Evolutionary conservation across 768 basidiomycete species (phyloP).

Genomic region (Polyporus arcularius): DNA sequence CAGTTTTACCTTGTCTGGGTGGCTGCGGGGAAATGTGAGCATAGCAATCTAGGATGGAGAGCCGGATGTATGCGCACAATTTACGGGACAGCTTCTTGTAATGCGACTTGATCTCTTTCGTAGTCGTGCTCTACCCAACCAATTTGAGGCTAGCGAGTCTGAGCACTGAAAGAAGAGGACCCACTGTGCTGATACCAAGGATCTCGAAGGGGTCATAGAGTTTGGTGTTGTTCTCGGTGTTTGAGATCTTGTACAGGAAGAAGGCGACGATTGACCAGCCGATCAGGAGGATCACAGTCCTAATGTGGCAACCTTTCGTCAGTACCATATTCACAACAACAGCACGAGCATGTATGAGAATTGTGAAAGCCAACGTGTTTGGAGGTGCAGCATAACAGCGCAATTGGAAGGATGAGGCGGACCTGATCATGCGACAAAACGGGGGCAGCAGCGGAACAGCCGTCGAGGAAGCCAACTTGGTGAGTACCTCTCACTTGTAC

Average conservation of each 20-base stretch:
- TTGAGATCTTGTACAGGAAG: conserved; percentile 65
- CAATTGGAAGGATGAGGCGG: too few relatives aligned
- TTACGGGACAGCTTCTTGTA: conserved; percentile 89
- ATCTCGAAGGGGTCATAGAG: conserved; percentile 96
- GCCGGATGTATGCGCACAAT: conserved; percentile 55
- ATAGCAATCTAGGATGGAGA: neutral
- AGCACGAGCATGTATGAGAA: neutral
- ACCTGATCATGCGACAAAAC: too few relatives aligned
- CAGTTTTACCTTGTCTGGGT: conserved; percentile 94
- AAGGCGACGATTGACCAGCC: conserved; percentile 79
- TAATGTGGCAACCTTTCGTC: conserved; percentile 30
- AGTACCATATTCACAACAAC: conserved; percentile 5
- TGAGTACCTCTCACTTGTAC: too few relatives aligned
- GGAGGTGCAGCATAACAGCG: too few relatives aligned
- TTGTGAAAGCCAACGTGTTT: too few relatives aligned
- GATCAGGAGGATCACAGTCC: conserved; percentile 56
- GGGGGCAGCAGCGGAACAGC: too few relatives aligned
- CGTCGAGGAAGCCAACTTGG: too few relatives aligned
- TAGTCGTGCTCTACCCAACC: conserved; percentile 53
- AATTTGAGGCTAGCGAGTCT: neutral
- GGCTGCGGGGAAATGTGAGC: conserved; percentile 47
- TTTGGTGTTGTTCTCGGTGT: conserved; percentile 59
- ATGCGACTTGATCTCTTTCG: conserved; percentile 94
- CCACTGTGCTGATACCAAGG: conserved; percentile 71
- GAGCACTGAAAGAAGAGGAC: conserved; percentile 27